Evolutionary conservation across 345 rosid species (phyloP).

Genomic region (Odontarrhena argentea): DNA sequence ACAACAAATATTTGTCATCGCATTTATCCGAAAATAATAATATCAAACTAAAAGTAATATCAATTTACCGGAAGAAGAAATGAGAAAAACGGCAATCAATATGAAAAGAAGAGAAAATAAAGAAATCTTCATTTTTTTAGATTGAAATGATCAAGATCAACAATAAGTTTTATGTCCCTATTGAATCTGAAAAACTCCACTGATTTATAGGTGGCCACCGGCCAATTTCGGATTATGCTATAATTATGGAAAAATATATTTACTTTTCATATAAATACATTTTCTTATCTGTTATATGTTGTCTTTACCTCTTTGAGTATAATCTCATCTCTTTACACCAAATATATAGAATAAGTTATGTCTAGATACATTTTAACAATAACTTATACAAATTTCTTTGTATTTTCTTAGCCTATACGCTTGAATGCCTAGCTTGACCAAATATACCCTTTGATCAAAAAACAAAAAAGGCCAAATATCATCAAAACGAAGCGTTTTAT

Average conservation of each 20-base stretch:
- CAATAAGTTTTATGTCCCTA: background rate
- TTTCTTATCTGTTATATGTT: too few species aligned
- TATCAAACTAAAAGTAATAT: background rate
- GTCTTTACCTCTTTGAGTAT: background rate
- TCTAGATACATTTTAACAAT: background rate
- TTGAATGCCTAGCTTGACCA: too few species aligned
- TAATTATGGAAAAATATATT: background rate
- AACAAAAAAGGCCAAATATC: too few species aligned
- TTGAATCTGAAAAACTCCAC: background rate
- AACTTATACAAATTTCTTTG: too few species aligned
- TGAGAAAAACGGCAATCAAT: background rate
- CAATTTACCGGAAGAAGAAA: conserved; percentile 22
- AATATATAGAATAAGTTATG: background rate
- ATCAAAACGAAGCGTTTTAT: conserved; percentile 23
- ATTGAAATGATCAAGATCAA: background rate
- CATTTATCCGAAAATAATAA: background rate
- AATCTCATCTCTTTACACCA: background rate
- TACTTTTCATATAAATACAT: background rate
- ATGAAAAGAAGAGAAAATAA: conserved; percentile 7
- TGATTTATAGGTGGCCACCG: too few species aligned
- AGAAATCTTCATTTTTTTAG: conserved; percentile 13
- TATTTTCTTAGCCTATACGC: too few species aligned
- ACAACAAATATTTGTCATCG: background rate
- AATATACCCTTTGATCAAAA: too few species aligned
- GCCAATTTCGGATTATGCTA: background rate